Evolutionary conservation across 164 flowering plant genomes (phyloP).

Genomic region (Taxillus chinensis): DNA sequence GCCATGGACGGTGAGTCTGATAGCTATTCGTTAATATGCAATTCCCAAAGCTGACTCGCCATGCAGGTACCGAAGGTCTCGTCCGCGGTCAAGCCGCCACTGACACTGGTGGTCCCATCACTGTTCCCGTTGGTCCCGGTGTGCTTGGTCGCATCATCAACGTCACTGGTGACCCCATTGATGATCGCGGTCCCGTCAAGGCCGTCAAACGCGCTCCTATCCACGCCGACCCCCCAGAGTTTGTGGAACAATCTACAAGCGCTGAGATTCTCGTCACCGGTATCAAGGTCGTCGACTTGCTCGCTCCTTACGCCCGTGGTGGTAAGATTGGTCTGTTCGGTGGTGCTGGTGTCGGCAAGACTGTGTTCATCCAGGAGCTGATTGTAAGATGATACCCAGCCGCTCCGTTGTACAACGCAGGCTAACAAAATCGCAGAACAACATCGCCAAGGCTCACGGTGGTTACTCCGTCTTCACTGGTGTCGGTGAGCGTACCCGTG

Average conservation of each 20-base stretch:
- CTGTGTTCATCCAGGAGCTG: constrained; percentile 95
- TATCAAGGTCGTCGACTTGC: constrained; percentile 94
- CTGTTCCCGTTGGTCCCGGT: constrained; percentile 93
- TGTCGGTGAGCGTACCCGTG: constrained; percentile 95
- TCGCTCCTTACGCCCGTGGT: constrained; percentile 93
- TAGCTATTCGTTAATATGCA: too few relatives aligned
- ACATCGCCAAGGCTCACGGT: constrained; percentile 98
- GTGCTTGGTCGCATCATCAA: constrained; percentile 96
- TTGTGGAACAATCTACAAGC: constrained; percentile 94
- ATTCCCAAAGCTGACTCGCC: too few relatives aligned
- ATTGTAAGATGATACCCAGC: too few relatives aligned
- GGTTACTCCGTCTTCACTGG: constrained; percentile 98
- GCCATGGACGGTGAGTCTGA: too few relatives aligned
- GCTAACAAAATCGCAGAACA: too few relatives aligned
- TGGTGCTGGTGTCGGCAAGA: constrained; percentile 99
- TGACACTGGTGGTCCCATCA: constrained; percentile 95
- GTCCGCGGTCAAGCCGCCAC: constrained; percentile 77
- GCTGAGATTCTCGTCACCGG: constrained; percentile 91
- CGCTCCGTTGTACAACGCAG: too few relatives aligned
- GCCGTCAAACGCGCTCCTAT: constrained; percentile 85
- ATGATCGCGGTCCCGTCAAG: constrained; percentile 52
- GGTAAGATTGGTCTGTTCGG: constrained; percentile 98
- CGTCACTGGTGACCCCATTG: constrained; percentile 97
- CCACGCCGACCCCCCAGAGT: constrained; percentile 88
- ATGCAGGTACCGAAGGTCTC: constrained; percentile 91